Conservation (phyloP, 2,329 filamentous ascomycete genomes). For the Escovopsis sp. region DNA sequence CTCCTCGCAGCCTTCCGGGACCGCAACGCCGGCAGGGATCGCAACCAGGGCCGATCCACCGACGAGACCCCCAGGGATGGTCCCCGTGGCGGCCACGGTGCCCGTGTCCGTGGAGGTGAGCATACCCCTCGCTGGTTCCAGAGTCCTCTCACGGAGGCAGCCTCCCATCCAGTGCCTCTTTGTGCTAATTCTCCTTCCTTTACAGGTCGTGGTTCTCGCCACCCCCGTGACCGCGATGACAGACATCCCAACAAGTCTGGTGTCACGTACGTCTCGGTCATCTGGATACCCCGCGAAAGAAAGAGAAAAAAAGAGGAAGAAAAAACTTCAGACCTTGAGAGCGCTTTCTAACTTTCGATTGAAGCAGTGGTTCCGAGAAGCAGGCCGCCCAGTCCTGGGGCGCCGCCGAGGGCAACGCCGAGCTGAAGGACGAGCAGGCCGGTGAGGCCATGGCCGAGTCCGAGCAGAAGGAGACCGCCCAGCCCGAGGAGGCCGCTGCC, state of each 20-base stretch:
- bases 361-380: conserved; percentile 54
- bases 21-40: conserved; percentile 63
- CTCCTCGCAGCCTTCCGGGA: conserved; percentile 64
- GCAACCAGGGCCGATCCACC: conserved; percentile 68
- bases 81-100: conserved; percentile 48
- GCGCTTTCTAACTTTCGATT: background rate
- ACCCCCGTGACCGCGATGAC: conserved; percentile 40
- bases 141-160: background rate
- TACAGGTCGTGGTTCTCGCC: conserved; percentile 38
- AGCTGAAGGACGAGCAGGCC: conserved; percentile 82
- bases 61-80: conserved; percentile 48
- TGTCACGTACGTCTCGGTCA: conserved; percentile 30
- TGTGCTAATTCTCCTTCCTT: conserved; percentile 3
- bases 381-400: conserved; percentile 86
- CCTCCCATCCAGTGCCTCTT: background rate
- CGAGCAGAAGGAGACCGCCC: conserved; percentile 64
- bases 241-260: conserved; percentile 33
- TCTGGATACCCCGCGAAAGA: no score
- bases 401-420: conserved; percentile 62
- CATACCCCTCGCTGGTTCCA: conserved; percentile 2
- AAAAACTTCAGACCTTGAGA: no score
- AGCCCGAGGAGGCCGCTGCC: conserved; percentile 32
- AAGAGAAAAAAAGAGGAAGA: no score
- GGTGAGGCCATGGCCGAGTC: conserved; percentile 77
- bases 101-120: conserved; percentile 47